phyloP scores from a whole-genome alignment of 83 land plant genomes.

The Picea mariana region DNA sequence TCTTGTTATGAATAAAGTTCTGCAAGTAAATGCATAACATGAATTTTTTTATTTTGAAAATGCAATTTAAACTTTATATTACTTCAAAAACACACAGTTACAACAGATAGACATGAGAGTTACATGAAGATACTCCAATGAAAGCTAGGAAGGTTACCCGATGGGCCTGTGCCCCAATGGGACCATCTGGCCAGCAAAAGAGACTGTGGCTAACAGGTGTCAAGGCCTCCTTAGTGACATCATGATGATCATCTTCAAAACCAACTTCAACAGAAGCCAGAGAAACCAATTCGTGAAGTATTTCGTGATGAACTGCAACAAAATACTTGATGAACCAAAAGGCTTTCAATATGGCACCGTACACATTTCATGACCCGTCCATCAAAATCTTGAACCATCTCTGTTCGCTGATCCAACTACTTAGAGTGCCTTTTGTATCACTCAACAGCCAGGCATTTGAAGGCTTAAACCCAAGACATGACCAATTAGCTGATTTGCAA shows the following conservation, averaged over 20 bases:
- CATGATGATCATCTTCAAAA: constrained; percentile 94
- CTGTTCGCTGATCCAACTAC: neutral
- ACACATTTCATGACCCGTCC: neutral
- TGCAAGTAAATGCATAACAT: constrained; percentile 94
- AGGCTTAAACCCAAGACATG: constrained; percentile 65
- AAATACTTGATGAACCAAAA: neutral
- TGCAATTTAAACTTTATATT: too few relatives aligned
- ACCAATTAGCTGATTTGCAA: constrained; percentile 57
- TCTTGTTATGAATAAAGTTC: constrained; percentile 87
- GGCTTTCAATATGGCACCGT: neutral
- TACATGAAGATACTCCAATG: constrained; percentile 37
- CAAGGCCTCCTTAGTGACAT: constrained; percentile 94
- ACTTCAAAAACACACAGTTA: constrained; percentile 25
- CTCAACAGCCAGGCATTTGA: constrained; percentile 84
- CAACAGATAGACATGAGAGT: too few relatives aligned
- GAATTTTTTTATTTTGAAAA: constrained; percentile 21
- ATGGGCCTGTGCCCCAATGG: constrained; percentile 91
- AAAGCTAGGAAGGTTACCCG: constrained; percentile 92
- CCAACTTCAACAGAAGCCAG: constrained; percentile 91
- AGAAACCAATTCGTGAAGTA: constrained; percentile 74
- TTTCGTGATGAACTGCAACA: constrained; percentile 49
- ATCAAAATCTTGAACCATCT: neutral
- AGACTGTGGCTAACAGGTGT: constrained; percentile 81
- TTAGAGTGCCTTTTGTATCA: constrained; percentile 63
- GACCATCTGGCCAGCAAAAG: constrained; percentile 50